Evolutionary conservation across 192 early-diverging fungal genomes (phyloP), one percentile per base, ranked within the genome.

Genomic region (Funneliformis geosporum): DNA sequence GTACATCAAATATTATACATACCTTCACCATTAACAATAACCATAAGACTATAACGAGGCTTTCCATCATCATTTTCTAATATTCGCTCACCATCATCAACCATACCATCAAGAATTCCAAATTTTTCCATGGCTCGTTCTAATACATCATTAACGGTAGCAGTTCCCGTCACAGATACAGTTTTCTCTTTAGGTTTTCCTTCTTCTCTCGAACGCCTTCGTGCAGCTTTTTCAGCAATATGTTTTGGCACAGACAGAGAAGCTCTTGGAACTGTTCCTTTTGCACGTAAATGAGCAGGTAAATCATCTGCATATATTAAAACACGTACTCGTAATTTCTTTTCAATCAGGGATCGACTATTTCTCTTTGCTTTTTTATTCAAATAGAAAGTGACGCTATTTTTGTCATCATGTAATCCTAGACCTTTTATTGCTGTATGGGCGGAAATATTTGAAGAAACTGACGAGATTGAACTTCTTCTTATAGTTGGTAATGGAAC

Each of bases 401-500:
- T 79, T 60, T 27, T 16, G 10, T 55, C 47, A 70, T 79, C 67
- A 59, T 70, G 55, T 18, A 60, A 47, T 27, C 40, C 47, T 16
- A 59, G 16, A 25, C 16, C 28, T 66, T 60, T 79, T 18, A 79
- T 70, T n/a, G 39, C 16, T 64, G n/a, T 5, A 76, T 76, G 61
- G 28, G 42, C 46, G 12, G 77, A 67, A 38, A 69, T 78, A 81
- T 27, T 86, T 81, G 69, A 86, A 16, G 85, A 86, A 9, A 86
- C 70, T 69, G 67, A 69, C 10, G 38, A 69, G n/a, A 40, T 69
- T 0, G 85, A 86, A 25, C 75, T 78, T 16, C 85, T 88, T 16
- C 82, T 84, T 27, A 86, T 83, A 11, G 87, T 80, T 6, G 89
- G 89, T 82, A 90, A 76, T 23, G 87, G 86, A 18, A 84, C 87